phyloP scores from a whole-genome alignment of 371 early-diverging fungal species.

The Lichtheimia corymbifera region DNA sequence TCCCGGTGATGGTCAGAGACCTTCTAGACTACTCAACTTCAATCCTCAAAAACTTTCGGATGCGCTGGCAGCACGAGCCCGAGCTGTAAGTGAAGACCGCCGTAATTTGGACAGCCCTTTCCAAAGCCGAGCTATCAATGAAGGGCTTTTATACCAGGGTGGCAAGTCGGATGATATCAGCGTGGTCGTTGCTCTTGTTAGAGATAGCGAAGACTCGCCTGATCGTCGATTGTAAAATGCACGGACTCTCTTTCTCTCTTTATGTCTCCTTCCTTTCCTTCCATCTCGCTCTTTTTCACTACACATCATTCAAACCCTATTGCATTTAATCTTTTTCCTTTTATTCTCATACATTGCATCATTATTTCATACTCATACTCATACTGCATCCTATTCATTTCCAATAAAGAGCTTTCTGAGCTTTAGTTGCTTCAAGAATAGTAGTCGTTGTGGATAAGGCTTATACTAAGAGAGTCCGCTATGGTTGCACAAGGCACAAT shows the following conservation, averaged over 20 bases:
- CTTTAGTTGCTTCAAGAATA: too few relatives aligned
- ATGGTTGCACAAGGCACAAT: too few relatives aligned
- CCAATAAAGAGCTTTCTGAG: too few relatives aligned
- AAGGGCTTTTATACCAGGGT: slow-evolving; percentile 75
- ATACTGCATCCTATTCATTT: too few relatives aligned
- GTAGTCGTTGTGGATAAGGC: too few relatives aligned
- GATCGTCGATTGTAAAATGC: slow-evolving; percentile 32
- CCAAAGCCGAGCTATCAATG: slow-evolving; percentile 76
- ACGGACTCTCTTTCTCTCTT: too few relatives aligned
- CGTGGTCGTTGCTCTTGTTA: slow-evolving; percentile 74
- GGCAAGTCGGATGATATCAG: slow-evolving; percentile 88
- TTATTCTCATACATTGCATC: neutral
- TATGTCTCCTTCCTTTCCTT: neutral
- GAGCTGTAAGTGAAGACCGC: slow-evolving; percentile 79
- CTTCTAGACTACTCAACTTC: slow-evolving; percentile 35
- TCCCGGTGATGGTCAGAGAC: slow-evolving; percentile 49
- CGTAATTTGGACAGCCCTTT: slow-evolving; percentile 81
- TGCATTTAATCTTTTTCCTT: slow-evolving; percentile 1
- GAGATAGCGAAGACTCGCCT: slow-evolving; percentile 62
- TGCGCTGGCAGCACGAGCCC: slow-evolving; percentile 76
- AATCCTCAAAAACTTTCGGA: slow-evolving; percentile 79
- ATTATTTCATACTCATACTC: neutral
- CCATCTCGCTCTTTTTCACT: neutral
- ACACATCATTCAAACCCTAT: neutral
- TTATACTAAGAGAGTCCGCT: too few relatives aligned